Evolutionary conservation across 2,329 filamentous ascomycete species (phyloP).

Genomic region (Apiospora phragmitis): DNA sequence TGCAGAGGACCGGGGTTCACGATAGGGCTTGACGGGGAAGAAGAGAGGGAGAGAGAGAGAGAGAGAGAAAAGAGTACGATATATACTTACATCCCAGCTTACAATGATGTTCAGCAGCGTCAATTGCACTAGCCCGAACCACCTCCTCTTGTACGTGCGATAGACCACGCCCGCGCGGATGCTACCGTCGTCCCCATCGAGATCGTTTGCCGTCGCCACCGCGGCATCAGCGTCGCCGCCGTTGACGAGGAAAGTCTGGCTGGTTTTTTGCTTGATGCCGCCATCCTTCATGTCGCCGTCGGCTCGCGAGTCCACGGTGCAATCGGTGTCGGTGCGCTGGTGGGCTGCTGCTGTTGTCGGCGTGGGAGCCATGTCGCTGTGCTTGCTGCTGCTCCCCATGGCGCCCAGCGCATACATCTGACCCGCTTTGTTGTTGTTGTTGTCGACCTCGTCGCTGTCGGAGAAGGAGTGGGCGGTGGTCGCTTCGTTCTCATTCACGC

Average conservation of each 20-base stretch:
- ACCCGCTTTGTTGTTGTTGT: constrained; percentile 21
- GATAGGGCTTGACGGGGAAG: background rate
- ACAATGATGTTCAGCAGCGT: constrained; percentile 89
- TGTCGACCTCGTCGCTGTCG: background rate
- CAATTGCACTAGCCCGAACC: constrained; percentile 83
- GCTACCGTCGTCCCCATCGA: constrained; percentile 18
- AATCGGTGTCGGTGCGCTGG: background rate
- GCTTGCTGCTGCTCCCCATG: constrained; percentile 16
- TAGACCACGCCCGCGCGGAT: constrained; percentile 23
- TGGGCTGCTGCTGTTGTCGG: background rate
- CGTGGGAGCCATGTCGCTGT: background rate
- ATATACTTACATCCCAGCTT: constrained; percentile 83
- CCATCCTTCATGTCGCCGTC: constrained; percentile 4
- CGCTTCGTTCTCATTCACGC: background rate
- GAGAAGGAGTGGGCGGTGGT: background rate
- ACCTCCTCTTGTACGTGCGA: constrained; percentile 74
- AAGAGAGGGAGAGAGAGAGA: no score
- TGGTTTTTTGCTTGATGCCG: background rate
- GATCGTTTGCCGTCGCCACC: constrained; percentile 14
- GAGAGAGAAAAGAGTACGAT: background rate
- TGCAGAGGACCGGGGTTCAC: background rate
- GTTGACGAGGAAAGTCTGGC: constrained; percentile 16
- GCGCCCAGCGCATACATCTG: constrained; percentile 23
- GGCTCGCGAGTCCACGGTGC: background rate
- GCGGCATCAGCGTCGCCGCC: constrained; percentile 19